Evolutionary conservation across 345 rosid genomes (phyloP), one percentile per base, ranked within the genome.

Genomic region (Camelina neglecta): DNA sequence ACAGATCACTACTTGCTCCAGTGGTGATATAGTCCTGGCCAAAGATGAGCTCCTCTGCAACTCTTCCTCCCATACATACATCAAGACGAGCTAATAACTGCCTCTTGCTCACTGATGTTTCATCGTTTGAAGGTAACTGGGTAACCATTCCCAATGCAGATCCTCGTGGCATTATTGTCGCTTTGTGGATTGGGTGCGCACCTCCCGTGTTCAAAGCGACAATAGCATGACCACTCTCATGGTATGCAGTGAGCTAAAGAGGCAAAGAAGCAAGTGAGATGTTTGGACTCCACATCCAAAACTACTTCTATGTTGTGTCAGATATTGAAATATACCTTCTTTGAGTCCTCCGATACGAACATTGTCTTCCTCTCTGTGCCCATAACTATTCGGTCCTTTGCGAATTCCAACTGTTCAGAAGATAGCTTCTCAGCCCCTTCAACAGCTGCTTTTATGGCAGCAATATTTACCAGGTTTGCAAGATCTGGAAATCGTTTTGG

Each of bases 31-130:
- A 77, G 80, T 95, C 99, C 66, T 62, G 85, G 49, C 99, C 99
- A 80, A 95, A 95, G 67, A 92, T 87, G 71, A 95, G 96, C 83
- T 95, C 99, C 81, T 95, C 99, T 4, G 99, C 99, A 51, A 87
- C 99, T 86, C 99, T 88, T 81, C 99, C 99, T 60, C 99, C 98
- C 98, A 95, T 95, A 71, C 99, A 95, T 72, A 95, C 97, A 86
- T 95, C 99, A 42, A 95, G 92, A 53, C 97, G 93, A 38, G 99
- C 99, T 82, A 95, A 85, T 64, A 95, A 78, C 81, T 95, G 98
- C 81, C 86, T 92, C 84, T 90, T 92, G 88, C 99, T 95, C 63
- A 95, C 74, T 60, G 98, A 92, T 48, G 98, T 95, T 82, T 95
- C 99, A 67, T 95, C 99, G 57, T 70, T 85, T 64, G 99, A 95